phyloP scores from a whole-genome alignment of 257 asterid species.

The Plectranthus barbatus region DNA sequence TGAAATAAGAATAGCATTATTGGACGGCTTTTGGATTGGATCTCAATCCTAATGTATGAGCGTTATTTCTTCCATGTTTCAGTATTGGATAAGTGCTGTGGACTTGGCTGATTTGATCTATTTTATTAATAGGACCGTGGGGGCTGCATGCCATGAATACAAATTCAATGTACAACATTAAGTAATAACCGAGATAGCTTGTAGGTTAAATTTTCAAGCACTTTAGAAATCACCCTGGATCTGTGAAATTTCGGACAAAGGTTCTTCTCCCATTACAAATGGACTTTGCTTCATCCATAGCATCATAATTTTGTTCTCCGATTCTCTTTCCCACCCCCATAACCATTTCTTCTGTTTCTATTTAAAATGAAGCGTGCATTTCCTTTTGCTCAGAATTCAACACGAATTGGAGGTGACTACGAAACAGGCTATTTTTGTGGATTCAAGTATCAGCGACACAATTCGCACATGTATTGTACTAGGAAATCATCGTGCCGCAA shows the following conservation, averaged over 20 bases:
- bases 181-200: not conserved
- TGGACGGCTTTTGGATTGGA: too few relatives aligned
- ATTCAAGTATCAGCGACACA: conserved; percentile 93
- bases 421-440: conserved; percentile 88
- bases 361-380: not conserved
- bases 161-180: not conserved
- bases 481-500: conserved; percentile 83
- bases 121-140: not conserved
- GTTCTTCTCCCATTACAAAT: not conserved
- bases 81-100: not conserved
- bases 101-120: not conserved
- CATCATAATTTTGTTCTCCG: not conserved
- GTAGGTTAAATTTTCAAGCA: not conserved
- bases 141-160: not conserved
- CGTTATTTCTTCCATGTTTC: not conserved
- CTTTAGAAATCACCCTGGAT: not conserved
- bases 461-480: conserved; percentile 90
- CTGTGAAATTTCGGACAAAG: not conserved
- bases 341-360: not conserved
- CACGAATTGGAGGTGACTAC: conserved; percentile 76
- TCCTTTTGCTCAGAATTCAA: conserved; percentile 52
- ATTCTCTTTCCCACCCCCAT: not conserved
- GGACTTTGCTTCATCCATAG: not conserved
- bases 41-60: not conserved
- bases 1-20: too few relatives aligned